Percentiles rank a stretch among this genome's conserved stretches.
phyloP scores from a whole-genome alignment of 768 basidiomycete species.

The Pulveroboletus sp. region DNA sequence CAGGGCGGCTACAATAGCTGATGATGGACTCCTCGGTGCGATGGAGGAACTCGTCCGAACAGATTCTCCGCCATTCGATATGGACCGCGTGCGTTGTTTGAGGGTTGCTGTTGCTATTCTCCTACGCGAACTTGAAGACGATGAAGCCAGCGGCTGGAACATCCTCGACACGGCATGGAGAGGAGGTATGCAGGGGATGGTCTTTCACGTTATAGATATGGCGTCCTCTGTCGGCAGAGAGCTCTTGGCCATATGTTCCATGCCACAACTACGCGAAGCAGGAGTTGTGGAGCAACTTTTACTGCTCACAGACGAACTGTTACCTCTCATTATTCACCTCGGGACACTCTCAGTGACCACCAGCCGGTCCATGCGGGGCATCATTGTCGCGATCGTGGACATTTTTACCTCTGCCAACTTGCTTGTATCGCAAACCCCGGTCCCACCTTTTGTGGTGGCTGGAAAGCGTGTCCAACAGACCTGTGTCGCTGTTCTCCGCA shows the following conservation, averaged over 20 bases:
- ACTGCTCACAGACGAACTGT: slow-evolving; percentile 48
- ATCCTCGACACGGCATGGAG: slow-evolving; percentile 60
- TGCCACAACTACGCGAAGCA: slow-evolving; percentile 35
- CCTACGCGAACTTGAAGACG: slow-evolving; percentile 45
- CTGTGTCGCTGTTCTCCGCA: slow-evolving; percentile 50
- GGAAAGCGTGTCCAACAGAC: slow-evolving; percentile 43
- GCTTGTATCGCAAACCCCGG: slow-evolving; percentile 41
- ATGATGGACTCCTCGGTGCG: slow-evolving; percentile 62
- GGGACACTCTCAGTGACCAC: slow-evolving; percentile 47
- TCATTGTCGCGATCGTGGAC: slow-evolving; percentile 47
- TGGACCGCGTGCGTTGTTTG: slow-evolving; percentile 53
- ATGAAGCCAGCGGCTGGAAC: slow-evolving; percentile 54
- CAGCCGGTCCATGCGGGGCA: slow-evolving; percentile 44
- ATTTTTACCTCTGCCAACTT: slow-evolving; percentile 54
- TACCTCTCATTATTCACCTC: slow-evolving; percentile 50
- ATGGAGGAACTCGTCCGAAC: slow-evolving; percentile 52
- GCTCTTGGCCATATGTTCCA: slow-evolving; percentile 50
- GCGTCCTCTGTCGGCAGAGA: slow-evolving; percentile 50
- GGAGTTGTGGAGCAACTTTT: slow-evolving; percentile 55
- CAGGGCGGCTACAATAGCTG: slow-evolving; percentile 62
- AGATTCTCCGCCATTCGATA: slow-evolving; percentile 35
- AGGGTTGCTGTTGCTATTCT: slow-evolving; percentile 64
- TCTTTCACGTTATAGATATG: slow-evolving; percentile 54
- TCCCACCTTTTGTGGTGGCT: slow-evolving; percentile 18
- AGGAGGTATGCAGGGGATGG: slow-evolving; percentile 54